Evolutionary conservation across 1,284 basidiomycete species (phyloP).

Genomic region (Pholiota adiposa): DNA sequence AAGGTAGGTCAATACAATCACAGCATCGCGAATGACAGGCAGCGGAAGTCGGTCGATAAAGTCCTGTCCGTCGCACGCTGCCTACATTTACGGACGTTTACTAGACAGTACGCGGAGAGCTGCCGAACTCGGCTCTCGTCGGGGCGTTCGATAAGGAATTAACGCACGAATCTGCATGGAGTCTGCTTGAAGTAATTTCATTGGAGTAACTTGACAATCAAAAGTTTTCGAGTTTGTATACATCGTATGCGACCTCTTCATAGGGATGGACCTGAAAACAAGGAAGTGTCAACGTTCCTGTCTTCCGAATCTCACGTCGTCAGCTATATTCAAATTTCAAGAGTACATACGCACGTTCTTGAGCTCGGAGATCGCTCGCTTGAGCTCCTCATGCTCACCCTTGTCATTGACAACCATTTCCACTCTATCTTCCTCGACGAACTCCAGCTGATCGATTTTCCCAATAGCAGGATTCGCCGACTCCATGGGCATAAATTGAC

Average conservation of each 20-base stretch:
- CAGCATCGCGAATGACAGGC: background rate
- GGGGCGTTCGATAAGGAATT: background rate
- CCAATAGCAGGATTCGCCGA: constrained; percentile 52
- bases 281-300: background rate
- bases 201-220: constrained; percentile 23
- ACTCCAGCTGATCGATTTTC: constrained; percentile 43
- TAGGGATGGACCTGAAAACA: constrained; percentile 54
- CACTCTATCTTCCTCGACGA: constrained; percentile 57
- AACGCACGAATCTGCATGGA: background rate
- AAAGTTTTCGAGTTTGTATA: constrained; percentile 54
- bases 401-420: constrained; percentile 53
- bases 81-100: background rate
- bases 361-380: constrained; percentile 45
- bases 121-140: background rate
- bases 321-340: background rate
- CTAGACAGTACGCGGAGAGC: background rate
- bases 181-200: background rate
- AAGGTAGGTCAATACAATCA: background rate
- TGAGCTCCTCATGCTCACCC: constrained; percentile 40
- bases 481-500: constrained; percentile 49
- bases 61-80: constrained; percentile 7
- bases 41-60: background rate
- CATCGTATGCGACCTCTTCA: constrained; percentile 61
- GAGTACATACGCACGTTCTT: constrained; percentile 48
- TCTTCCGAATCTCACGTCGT: background rate